phyloP scores from a whole-genome alignment of 257 asterid species.

The Ilex asprella region DNA sequence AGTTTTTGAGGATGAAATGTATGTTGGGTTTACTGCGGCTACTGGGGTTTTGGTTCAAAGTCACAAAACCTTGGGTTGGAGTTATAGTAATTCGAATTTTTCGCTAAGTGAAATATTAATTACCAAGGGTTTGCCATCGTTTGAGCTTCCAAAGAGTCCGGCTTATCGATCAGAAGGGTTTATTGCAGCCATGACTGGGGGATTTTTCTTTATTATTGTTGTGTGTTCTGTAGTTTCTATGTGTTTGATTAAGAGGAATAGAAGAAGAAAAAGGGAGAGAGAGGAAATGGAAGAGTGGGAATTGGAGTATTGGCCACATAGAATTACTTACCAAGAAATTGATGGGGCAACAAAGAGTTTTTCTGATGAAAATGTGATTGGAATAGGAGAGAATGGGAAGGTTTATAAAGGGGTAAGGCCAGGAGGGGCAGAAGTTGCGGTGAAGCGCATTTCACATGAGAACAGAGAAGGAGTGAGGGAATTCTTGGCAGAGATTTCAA shows the following conservation, averaged over 20 bases:
- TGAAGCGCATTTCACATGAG: constrained; percentile 55
- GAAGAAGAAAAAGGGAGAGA: constrained; percentile 26
- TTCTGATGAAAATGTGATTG: constrained; percentile 57
- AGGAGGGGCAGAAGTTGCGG: constrained; percentile 54
- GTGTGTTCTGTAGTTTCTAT: constrained; percentile 14
- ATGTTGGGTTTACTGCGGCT: constrained; percentile 69
- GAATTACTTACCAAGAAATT: constrained; percentile 54
- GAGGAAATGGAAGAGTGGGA: constrained; percentile 83
- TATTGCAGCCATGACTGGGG: constrained; percentile 35
- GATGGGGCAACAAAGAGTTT: constrained; percentile 58
- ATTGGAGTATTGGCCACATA: constrained; percentile 79
- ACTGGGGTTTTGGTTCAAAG: constrained; percentile 53
- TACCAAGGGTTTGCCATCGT: constrained; percentile 47
- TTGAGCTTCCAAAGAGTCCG: constrained; percentile 53
- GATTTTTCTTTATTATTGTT: constrained; percentile 14
- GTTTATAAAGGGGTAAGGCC: constrained; percentile 50
- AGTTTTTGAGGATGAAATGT: constrained; percentile 57
- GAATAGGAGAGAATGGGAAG: constrained; percentile 64
- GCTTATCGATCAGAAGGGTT: constrained; percentile 29
- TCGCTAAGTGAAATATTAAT: constrained; percentile 32
- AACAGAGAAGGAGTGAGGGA: constrained; percentile 46
- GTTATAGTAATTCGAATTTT: constrained; percentile 57
- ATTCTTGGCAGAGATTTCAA: constrained; percentile 63
- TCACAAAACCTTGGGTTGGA: constrained; percentile 65
- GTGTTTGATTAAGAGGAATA: constrained; percentile 23